phyloP scores from a whole-genome alignment of 495 filamentous ascomycete species.

The Parathielavia hyrcaniae region DNA sequence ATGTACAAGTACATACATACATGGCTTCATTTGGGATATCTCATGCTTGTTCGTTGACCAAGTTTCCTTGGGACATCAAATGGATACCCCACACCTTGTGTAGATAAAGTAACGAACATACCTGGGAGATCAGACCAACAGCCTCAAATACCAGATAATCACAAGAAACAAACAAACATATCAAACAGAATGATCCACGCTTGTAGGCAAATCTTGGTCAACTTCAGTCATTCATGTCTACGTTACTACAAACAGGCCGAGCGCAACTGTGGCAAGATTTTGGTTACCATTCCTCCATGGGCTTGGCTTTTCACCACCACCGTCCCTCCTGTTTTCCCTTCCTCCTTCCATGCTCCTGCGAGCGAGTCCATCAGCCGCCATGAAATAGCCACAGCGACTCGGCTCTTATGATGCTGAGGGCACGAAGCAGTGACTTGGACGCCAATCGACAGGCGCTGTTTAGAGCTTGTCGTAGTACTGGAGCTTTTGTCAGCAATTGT shows the following conservation, averaged over 20 bases:
- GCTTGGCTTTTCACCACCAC: constrained; percentile 21
- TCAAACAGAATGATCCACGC: too few relatives aligned
- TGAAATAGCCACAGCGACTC: constrained; percentile 15
- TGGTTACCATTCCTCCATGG: constrained; percentile 15
- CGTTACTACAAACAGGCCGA: constrained; percentile 30
- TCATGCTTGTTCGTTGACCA: too few relatives aligned
- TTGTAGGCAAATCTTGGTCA: background rate
- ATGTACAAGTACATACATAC: too few relatives aligned
- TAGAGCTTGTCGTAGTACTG: constrained; percentile 99
- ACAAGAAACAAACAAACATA: too few relatives aligned
- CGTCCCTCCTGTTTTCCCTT: constrained; percentile 14
- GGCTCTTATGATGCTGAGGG: constrained; percentile 27
- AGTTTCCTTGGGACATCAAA: too few relatives aligned
- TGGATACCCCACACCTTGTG: too few relatives aligned
- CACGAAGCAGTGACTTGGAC: constrained; percentile 38
- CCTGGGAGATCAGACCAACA: too few relatives aligned
- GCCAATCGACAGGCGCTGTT: constrained; percentile 34
- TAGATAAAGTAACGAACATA: too few relatives aligned
- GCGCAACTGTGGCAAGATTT: constrained; percentile 20
- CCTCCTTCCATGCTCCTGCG: constrained; percentile 10
- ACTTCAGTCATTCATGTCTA: constrained; percentile 26
- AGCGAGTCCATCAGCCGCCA: constrained; percentile 13
- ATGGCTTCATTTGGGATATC: too few relatives aligned
- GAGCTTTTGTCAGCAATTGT: constrained; percentile 48
- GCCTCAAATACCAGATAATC: too few relatives aligned